Evolutionary conservation across 441 rosid genomes (phyloP), one percentile per base, ranked within the genome.

Genomic region (Macaranga tanarius): DNA sequence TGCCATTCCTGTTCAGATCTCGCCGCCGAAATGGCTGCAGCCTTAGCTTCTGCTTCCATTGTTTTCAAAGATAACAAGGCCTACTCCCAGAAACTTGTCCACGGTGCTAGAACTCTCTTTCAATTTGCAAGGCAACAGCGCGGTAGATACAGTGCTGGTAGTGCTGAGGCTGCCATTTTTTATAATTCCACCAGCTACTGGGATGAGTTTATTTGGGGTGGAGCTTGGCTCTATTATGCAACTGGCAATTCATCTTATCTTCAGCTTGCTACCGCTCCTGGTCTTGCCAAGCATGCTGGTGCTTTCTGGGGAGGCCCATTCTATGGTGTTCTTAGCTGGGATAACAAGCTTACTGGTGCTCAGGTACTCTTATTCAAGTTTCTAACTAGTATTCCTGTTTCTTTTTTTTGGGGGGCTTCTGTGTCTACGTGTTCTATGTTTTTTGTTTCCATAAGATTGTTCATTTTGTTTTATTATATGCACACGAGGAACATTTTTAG

Each of bases 21-120:
- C 12, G 97, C 97, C 62, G 96, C 91, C 0, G 98, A 95, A 82
- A 95, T 95, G 99, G 90, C 97, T 26, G 98, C 98, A 71, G 88
- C 99, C 67, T 73, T 95, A 71, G 97, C 99, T 62, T 73, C 99
- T 22, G 97, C 97, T 26, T 95, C 98, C 44, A 93, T 95, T 74
- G 98, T 95, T 60, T 95, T 95, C 81, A 93, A 90, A 65, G 98
- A 95, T 77, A 79, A 87, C 79, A 87, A 79, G 75, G 83, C 83
- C 9, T 95, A 95, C 69, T 95, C 99, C 0, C 77, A 84, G 76
- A 90, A 86, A 77, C 99, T 95, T 15, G 88, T 91, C 71, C 87
- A 83, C 19, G 97, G 98, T 57, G 99, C 99, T 54, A 77, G n/a
- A 68, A 90, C 88, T 6, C 91, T 95, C 22, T 85, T 84, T 76